Base-by-base conservation (phyloP, 805 yeast species). In the Candida sanyiensis region DNA sequence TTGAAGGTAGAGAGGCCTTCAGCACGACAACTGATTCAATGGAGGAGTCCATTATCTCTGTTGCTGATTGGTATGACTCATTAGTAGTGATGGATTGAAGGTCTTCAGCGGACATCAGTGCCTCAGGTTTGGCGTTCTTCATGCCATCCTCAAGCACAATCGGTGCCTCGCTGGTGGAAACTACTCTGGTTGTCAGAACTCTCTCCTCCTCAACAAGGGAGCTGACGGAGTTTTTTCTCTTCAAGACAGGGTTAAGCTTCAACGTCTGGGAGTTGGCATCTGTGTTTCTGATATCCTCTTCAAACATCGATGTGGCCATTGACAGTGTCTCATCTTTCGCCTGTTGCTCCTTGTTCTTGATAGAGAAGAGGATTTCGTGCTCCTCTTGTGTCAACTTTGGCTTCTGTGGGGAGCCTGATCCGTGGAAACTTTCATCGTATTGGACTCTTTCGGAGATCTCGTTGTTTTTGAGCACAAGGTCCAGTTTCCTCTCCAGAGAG, bases 401-500 rank as follows among this genome's bases (percentile, higher is more conserved):
- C 38, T 38, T 56, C 24, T 33, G 12, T 5, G 54, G 48, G 33
- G 51, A 57, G 16, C 49, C 52, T 19, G 52, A 54, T 11, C 52
- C 52, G 35, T 43, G 48, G 28, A 40, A 38, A 16, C 46, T 38
- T 33, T 51, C 57, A 42, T 49, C 54, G 29, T 50, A 37, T 27
- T 45, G 52, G 18, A 52, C 49, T 38, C 47, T 44, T 38, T 46
- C 40, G 7, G 56, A 42, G 3, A 54, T 38, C 2, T 50, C 52
- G 18, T 49, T 45, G 11, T 46, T 43, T 22, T 57, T 57, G 12
- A 72, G 54, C 31, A 64, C 68, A 3, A 71, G 58, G 39, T 68
- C 70, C 39, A 73, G 56, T 48, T 67, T 70, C 43, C 72, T 70
- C 43, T 67, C 67, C 28, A 72, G 52, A 35, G 58, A 59, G 53